phyloP scores from a whole-genome alignment of 192 early-diverging fungal species.

The Chytriomyces sp. region DNA sequence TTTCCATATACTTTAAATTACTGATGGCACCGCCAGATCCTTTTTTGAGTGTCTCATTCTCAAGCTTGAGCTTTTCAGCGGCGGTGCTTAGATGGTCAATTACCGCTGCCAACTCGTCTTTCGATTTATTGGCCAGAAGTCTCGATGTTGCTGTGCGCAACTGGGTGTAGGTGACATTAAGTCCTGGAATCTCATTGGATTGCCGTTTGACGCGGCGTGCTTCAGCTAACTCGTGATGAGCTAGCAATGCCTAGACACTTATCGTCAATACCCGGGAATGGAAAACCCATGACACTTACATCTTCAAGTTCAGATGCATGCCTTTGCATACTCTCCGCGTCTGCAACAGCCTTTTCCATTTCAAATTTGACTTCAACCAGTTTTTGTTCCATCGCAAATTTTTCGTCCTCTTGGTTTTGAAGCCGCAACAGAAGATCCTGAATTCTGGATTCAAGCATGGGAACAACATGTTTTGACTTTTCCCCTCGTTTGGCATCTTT shows the following conservation, averaged over 20 bases:
- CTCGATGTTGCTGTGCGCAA: conserved; percentile 22
- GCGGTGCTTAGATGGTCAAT: conserved; percentile 37
- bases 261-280: neutral
- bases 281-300: conserved; percentile 15
- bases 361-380: conserved; percentile 28
- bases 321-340: conserved; percentile 12
- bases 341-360: conserved; percentile 22
- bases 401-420: conserved; percentile 36
- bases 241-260: conserved; percentile 14
- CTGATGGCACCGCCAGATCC: conserved; percentile 14
- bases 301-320: conserved; percentile 34
- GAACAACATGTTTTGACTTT: conserved; percentile 21
- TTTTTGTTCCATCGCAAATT: conserved; percentile 24
- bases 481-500: conserved; percentile 14
- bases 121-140: conserved; percentile 32
- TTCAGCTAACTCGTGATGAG: conserved; percentile 17
- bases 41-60: conserved; percentile 36
- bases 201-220: conserved; percentile 18
- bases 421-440: conserved; percentile 39
- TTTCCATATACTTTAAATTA: conserved; percentile 43
- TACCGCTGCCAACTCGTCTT: conserved; percentile 30
- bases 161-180: conserved; percentile 34
- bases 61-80: conserved; percentile 32
- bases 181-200: conserved; percentile 33
- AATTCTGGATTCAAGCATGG: conserved; percentile 40